Conservation (phyloP, 441 rosid species). For the Lagerstroemia fauriei region DNA sequence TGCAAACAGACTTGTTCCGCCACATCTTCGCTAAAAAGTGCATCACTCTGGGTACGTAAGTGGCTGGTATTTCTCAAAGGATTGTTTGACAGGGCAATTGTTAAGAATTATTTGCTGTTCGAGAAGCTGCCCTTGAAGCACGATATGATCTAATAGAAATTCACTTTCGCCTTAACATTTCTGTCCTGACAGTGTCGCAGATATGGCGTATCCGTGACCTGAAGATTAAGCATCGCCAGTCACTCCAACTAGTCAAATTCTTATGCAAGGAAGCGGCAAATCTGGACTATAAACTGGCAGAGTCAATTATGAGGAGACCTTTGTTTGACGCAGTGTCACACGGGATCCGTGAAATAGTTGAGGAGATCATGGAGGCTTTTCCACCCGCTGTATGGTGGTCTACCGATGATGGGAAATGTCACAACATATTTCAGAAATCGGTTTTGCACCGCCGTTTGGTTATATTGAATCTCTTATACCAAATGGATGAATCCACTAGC, state of each 20-base stretch:
- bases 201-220: slow-evolving; percentile 7
- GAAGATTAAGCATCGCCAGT: slow-evolving; percentile 18
- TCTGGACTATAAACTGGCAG: slow-evolving; percentile 13
- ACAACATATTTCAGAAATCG: slow-evolving; percentile 19
- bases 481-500: background rate
- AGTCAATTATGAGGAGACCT: background rate
- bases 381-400: slow-evolving; percentile 14
- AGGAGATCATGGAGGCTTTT: slow-evolving; percentile 17
- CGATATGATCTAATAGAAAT: no score
- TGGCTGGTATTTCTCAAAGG: no score
- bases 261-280: slow-evolving; percentile 5
- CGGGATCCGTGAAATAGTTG: slow-evolving; percentile 21
- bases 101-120: no score
- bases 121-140: no score
- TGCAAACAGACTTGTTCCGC: no score
- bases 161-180: no score
- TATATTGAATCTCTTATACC: slow-evolving; percentile 20
- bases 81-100: no score
- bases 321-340: slow-evolving; percentile 11
- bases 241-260: slow-evolving; percentile 19
- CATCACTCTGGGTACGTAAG: no score
- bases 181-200: background rate
- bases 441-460: slow-evolving; percentile 24
- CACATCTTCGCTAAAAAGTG: no score
- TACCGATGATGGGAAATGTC: background rate